Percentiles rank a stretch among this genome's conserved stretches.
phyloP scores from a whole-genome alignment of 2,329 filamentous ascomycete species.

The Teratosphaeria destructans region DNA sequence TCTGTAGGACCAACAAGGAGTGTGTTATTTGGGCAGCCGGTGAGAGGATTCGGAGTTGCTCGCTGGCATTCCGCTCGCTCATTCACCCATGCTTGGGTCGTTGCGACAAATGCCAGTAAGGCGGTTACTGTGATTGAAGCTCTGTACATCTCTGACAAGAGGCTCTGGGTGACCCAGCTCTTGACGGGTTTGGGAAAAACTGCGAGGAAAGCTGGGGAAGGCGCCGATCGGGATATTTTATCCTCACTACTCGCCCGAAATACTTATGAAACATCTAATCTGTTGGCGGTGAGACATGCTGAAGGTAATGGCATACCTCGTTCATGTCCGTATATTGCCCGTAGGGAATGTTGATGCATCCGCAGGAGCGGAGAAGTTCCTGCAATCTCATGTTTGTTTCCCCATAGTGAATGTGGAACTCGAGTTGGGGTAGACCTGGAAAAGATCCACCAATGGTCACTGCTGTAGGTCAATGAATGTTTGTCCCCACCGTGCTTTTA shows the following conservation, averaged over 20 bases:
- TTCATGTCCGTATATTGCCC: background rate
- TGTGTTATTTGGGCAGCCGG: conserved; percentile 29
- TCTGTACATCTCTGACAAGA: background rate
- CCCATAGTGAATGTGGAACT: background rate
- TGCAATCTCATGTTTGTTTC: background rate
- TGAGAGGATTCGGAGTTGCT: conserved; percentile 26
- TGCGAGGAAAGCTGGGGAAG: background rate
- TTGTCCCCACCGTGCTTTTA: background rate
- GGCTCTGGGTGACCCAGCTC: background rate
- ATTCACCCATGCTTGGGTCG: background rate
- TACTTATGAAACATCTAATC: background rate
- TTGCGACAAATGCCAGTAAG: background rate
- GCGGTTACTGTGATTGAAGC: background rate
- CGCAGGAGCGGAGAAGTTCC: background rate
- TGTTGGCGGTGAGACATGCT: background rate
- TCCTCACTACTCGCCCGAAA: background rate
- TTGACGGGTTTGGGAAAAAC: background rate
- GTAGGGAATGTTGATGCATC: background rate
- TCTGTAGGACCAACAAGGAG: conserved; percentile 19
- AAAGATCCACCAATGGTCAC: background rate
- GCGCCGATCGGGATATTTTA: background rate
- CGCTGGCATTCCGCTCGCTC: conserved; percentile 24
- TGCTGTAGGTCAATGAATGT: background rate
- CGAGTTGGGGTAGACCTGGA: background rate
- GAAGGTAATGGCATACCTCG: background rate